Conservation (phyloP, 495 filamentous ascomycete genomes). For the Cercophora samala region DNA sequence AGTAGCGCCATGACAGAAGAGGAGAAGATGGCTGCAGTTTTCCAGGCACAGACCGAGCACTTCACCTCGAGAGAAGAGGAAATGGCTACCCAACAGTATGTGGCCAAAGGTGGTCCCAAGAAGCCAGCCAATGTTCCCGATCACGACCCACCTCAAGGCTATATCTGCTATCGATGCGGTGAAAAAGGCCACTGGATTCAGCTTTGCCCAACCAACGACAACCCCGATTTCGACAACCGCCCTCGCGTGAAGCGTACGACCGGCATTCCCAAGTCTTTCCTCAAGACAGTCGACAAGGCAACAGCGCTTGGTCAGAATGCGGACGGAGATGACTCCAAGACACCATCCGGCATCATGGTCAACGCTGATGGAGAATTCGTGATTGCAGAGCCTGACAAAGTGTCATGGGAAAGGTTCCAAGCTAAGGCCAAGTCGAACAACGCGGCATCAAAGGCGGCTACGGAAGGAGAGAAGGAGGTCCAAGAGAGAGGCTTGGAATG, state of each 20-base stretch:
- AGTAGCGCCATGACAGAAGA: slow-evolving; percentile 79
- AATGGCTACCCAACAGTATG: slow-evolving; percentile 69
- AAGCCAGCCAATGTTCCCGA: slow-evolving; percentile 76
- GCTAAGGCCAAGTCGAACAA: slow-evolving; percentile 83
- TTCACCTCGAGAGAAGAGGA: slow-evolving; percentile 87
- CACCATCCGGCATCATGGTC: slow-evolving; percentile 86
- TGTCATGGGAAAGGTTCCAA: slow-evolving; percentile 93
- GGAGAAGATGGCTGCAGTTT: slow-evolving; percentile 84
- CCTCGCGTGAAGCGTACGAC: slow-evolving; percentile 92
- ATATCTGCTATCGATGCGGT: slow-evolving; percentile 95
- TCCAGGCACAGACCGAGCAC: slow-evolving; percentile 76
- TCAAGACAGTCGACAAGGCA: slow-evolving; percentile 91
- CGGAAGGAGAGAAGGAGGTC: slow-evolving; percentile 68
- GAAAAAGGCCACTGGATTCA: slow-evolving; percentile 99
- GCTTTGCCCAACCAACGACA: slow-evolving; percentile 92
- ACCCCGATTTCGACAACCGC: slow-evolving; percentile 88
- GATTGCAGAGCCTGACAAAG: slow-evolving; percentile 88
- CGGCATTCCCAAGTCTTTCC: slow-evolving; percentile 87
- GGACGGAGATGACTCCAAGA: slow-evolving; percentile 69
- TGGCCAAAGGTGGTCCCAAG: slow-evolving; percentile 51
- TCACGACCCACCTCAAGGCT: slow-evolving; percentile 85
- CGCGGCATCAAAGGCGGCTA: slow-evolving; percentile 68
- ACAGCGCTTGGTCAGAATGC: slow-evolving; percentile 67
- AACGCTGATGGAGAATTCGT: slow-evolving; percentile 97
- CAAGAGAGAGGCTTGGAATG: slow-evolving; percentile 87